Conservation (phyloP, 805 yeast species). For the Isabelozyma pseudorhagii region DNA sequence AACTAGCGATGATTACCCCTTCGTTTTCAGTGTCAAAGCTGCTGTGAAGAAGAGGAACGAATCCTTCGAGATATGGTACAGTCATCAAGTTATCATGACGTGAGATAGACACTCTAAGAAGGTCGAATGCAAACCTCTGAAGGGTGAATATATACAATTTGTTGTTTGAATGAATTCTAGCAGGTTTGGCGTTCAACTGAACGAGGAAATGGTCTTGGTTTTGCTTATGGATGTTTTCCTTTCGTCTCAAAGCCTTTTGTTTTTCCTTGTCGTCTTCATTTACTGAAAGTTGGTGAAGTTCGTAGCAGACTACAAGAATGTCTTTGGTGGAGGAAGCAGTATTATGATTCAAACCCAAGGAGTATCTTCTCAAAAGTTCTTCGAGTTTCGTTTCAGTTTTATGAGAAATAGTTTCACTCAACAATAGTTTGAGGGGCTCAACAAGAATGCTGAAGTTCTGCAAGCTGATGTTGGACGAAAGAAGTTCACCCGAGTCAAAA, state of each 20-base stretch:
- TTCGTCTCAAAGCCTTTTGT: constrained; percentile 7
- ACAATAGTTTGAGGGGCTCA: constrained; percentile 61
- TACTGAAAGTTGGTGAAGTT: constrained; percentile 54
- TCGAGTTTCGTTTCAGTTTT: constrained; percentile 73
- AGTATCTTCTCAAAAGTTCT: constrained; percentile 71
- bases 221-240: constrained; percentile 12
- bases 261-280: constrained; percentile 1
- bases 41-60: constrained; percentile 67
- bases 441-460: constrained; percentile 55
- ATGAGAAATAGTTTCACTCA: constrained; percentile 61
- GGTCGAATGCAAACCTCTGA: constrained; percentile 74
- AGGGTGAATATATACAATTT: constrained; percentile 57
- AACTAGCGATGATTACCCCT: constrained; percentile 65
- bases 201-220: constrained; percentile 68
- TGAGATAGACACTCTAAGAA: constrained; percentile 67
- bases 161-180: constrained; percentile 51
- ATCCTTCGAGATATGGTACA: constrained; percentile 61
- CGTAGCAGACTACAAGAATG: constrained; percentile 69
- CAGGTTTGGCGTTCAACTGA: constrained; percentile 60
- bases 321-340: constrained; percentile 53
- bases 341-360: constrained; percentile 78
- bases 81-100: constrained; percentile 60
- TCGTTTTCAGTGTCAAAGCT: constrained; percentile 69
- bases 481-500: constrained; percentile 78
- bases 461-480: constrained; percentile 63